Evolutionary conservation across 768 basidiomycete genomes (phyloP), one percentile per base, ranked within the genome.

Genomic region (Collybiopsis luxurians): DNA sequence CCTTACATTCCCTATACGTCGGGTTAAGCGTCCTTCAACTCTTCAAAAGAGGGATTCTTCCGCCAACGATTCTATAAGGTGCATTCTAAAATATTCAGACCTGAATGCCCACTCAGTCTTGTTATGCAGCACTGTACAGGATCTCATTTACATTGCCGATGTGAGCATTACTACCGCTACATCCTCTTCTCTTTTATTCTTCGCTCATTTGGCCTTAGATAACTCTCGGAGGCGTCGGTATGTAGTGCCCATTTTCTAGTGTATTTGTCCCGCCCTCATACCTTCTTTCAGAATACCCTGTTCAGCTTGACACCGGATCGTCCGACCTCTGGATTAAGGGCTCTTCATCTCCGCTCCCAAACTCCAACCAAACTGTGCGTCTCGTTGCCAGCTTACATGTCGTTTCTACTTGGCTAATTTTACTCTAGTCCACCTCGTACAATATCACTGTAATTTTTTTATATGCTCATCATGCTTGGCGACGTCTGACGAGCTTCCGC

Each of bases 291-390:
- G 90, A 76, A 15, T 90, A 87, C 68, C 72, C 79, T 48, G 81
- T 92, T 13, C 92, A 94, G 68, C 73, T 94, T 47, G 92, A 94
- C 71, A 92, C 90, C 1, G 92, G 92, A 59, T 92, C 90, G 10
- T 88, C 82, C 60, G 92, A 94, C 71, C 77, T 94, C 28, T 92
- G 90, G 85, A 77, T 90, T 51, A 73, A 80, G 59, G 79, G 79
- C 21, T 59, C 72, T 30, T 66, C 68, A 1, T 71, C 71, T 36
- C 78, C 83, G 13, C 66, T 85, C 58, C 82, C 85, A 27, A 76
- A 75, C 55, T 65, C 75, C 34, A 71, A 71, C 13, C 66, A 73
- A 54, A 84, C 80, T 27, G 87, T 87, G 57, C 55, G 80, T 70
- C 30, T 53, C 27, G 30, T 21, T 34, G 46, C 40, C 51, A 57